Base-by-base conservation (phyloP, 2,329 filamentous ascomycete species). In the Colletotrichum eremochloae region DNA sequence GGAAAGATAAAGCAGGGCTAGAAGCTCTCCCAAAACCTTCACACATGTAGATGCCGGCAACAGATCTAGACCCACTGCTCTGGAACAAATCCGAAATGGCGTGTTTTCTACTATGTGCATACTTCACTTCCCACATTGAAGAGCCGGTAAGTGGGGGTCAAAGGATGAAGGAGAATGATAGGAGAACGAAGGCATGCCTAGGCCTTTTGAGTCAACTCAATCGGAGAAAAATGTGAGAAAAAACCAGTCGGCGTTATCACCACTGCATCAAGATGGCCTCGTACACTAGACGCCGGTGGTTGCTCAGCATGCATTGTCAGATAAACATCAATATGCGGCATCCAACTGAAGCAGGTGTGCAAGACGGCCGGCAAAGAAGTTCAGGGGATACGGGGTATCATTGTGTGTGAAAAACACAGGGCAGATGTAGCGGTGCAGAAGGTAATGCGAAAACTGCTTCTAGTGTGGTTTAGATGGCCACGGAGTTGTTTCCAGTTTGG, bases 401-500 rank as follows among this genome's bases (percentile, higher is more conserved):
- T 58, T 18, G 2, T 58, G 14, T 58, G n/a, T 42, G 56, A 8
- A 58, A 29, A 20, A 42, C 18, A 36, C 20, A 42, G 11, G 29
- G n/a, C 12, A 29, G 20, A 58, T 7, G 36, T 36, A 40, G 20
- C 36, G n/a, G 33, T 8, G 38, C 7, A 33, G 38, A 9, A 40
- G 12, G n/a, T 29, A 29, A 57, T 24, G 36, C 55, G 29, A n/a
- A 40, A 12, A 36, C 55, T 15, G 36, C 55, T 57, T 18, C 12
- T 15, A 11, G 20, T 44, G 5, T 11, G 11, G 44, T 20, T 9
- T 46, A 67, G 36, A 38, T 18, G 24, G 29, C 33, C 24, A 67
- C 44, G 48, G 50, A 48, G 56, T 52, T 57, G 68, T 71, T 71
- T 71, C 33, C 40, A 63, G 42, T 63, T 68, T 71, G 52, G n/a